Conservation (phyloP, 2,329 filamentous ascomycete genomes). For the Penicillium sp. region DNA sequence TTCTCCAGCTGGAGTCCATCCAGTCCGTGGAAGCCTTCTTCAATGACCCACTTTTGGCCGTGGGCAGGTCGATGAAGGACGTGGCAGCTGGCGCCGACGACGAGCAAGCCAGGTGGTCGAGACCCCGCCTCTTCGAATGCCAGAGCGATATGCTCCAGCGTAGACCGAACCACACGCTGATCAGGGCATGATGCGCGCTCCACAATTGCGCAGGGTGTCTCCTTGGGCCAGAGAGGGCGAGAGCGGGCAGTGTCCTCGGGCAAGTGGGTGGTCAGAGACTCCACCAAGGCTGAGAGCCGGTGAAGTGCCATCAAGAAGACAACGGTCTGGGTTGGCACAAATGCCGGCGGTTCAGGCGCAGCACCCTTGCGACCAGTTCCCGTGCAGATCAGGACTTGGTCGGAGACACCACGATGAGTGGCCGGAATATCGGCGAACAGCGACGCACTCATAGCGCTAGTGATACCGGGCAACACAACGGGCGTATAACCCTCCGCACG, state of each 20-base stretch:
- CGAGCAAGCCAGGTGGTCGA: conserved; percentile 78
- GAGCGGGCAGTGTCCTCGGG: conserved; percentile 23
- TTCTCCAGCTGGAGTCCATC: conserved; percentile 45
- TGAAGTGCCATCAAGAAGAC: conserved; percentile 96
- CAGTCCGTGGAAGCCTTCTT: conserved; percentile 76
- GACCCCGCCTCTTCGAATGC: conserved; percentile 87
- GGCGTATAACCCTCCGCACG: conserved; percentile 61
- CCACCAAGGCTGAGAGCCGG: conserved; percentile 67
- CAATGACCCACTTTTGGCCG: conserved; percentile 69
- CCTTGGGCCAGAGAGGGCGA: conserved; percentile 56
- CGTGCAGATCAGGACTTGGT: conserved; percentile 93
- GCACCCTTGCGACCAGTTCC: conserved; percentile 89
- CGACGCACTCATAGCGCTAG: conserved; percentile 77
- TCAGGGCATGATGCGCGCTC: conserved; percentile 92
- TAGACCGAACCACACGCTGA: conserved; percentile 86
- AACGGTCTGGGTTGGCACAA: conserved; percentile 68
- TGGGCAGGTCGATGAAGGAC: conserved; percentile 58
- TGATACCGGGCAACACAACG: conserved; percentile 80
- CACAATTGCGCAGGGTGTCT: conserved; percentile 86
- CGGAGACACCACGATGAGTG: conserved; percentile 82
- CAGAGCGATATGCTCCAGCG: conserved; percentile 67
- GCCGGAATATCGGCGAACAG: conserved; percentile 82
- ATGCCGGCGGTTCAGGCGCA: conserved; percentile 73
- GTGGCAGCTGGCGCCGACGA: conserved; percentile 78
- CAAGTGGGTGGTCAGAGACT: conserved; percentile 53